These are phyloP conservation scores for Encephalitozoon romaleae DNA, from an alignment of 371 early-diverging fungal genomes.

Conservation along the genomic window DNA sequence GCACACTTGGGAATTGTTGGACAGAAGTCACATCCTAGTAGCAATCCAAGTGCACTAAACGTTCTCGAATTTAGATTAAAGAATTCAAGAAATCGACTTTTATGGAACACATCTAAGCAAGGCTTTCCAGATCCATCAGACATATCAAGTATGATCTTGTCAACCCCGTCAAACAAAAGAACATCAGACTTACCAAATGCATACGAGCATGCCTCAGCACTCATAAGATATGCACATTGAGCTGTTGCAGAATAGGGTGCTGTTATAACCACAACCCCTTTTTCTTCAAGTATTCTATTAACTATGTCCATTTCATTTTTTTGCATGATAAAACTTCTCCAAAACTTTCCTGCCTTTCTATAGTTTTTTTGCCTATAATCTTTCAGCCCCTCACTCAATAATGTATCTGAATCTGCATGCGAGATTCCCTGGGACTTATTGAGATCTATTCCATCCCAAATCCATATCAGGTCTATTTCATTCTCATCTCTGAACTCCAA, in stretches of 20 bases:
- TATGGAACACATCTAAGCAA: neutral
- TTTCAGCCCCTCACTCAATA: neutral
- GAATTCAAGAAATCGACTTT: neutral
- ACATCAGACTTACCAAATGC: conserved; percentile 54
- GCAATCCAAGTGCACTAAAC: conserved; percentile 23
- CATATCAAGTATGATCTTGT: conserved; percentile 40
- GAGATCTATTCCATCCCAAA: conserved; percentile 56
- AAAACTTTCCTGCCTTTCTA: conserved; percentile 1
- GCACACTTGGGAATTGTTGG: conserved; percentile 51
- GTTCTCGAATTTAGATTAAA: neutral
- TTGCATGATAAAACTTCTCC: conserved; percentile 24
- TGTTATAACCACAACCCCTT: conserved; percentile 34
- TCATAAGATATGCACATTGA: conserved; percentile 55
- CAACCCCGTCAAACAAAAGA: conserved; percentile 43
- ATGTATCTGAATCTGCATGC: neutral
- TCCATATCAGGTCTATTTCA: conserved; percentile 48
- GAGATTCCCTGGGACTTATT: neutral
- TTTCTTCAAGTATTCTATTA: conserved; percentile 29
- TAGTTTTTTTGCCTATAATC: neutral
- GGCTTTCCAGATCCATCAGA: conserved; percentile 6
- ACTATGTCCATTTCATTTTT: conserved; percentile 31
- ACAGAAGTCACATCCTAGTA: conserved; percentile 57
- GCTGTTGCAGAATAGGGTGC: conserved; percentile 59
- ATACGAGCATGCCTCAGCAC: conserved; percentile 37
- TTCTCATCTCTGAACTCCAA: conserved; percentile 1